Evolutionary conservation across 2,329 filamentous ascomycete genomes (phyloP).

Genomic region (Cladophialophora carrionii): DNA sequence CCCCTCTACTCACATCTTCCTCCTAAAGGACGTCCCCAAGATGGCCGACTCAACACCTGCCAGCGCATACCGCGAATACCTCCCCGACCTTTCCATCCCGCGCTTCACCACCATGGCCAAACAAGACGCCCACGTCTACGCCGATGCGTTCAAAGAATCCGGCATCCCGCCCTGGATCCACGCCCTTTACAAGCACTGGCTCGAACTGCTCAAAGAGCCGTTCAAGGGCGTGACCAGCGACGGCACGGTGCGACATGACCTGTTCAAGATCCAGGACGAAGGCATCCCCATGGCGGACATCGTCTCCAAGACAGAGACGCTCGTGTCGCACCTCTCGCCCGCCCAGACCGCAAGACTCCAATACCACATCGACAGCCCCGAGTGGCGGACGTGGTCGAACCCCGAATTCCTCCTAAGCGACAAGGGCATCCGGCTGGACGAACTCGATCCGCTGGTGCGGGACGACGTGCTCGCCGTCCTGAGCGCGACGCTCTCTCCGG

Average conservation of each 20-base stretch:
- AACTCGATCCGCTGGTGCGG: conserved; percentile 54
- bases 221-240: conserved; percentile 72
- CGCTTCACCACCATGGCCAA: conserved; percentile 66
- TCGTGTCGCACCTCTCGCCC: conserved; percentile 54
- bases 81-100: conserved; percentile 64
- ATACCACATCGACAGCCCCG: conserved; percentile 69
- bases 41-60: conserved; percentile 25
- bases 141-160: conserved; percentile 61
- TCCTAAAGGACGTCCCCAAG: background rate
- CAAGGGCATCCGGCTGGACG: conserved; percentile 72
- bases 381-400: conserved; percentile 74
- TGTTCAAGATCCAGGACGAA: conserved; percentile 67
- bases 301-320: conserved; percentile 53
- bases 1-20: background rate
- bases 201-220: conserved; percentile 62
- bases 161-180: conserved; percentile 69
- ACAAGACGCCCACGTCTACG: conserved; percentile 67
- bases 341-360: conserved; percentile 55
- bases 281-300: conserved; percentile 63
- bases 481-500: conserved; percentile 63
- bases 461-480: conserved; percentile 61
- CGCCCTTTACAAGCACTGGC: conserved; percentile 63
- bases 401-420: conserved; percentile 71
- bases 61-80: conserved; percentile 58
- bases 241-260: conserved; percentile 57